phyloP scores from a whole-genome alignment of 495 filamentous ascomycete genomes.

The Copromyces sp. region DNA sequence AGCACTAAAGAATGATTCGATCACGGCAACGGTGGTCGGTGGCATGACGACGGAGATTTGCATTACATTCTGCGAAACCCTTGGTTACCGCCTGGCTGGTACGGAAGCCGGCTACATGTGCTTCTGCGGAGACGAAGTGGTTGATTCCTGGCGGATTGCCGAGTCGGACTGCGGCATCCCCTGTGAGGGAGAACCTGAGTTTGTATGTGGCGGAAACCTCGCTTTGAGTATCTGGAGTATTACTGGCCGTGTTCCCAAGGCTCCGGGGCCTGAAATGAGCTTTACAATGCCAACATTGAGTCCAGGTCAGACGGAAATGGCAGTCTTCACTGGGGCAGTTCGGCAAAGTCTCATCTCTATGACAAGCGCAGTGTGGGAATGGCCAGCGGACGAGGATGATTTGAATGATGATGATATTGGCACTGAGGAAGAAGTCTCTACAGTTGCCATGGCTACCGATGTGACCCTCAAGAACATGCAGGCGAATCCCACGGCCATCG shows the following conservation, averaged over 20 bases:
- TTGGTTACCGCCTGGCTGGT: conserved; percentile 43
- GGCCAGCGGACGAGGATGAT: conserved; percentile 1
- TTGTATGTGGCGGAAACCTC: conserved; percentile 31
- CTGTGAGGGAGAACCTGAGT: conserved; percentile 29
- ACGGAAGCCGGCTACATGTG: conserved; percentile 52
- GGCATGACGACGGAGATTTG: conserved; percentile 43
- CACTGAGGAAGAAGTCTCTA: not conserved
- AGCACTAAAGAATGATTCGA: conserved; percentile 29
- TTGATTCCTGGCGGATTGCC: conserved; percentile 24
- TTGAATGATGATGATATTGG: not conserved
- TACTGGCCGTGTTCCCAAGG: conserved; percentile 16
- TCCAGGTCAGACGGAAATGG: conserved; percentile 11
- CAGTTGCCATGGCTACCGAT: not conserved
- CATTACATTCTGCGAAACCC: conserved; percentile 39
- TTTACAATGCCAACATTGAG: conserved; percentile 9
- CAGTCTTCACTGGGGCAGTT: conserved; percentile 6
- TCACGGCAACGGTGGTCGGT: conserved; percentile 19
- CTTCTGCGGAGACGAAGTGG: conserved; percentile 45
- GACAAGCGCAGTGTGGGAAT: conserved; percentile 12
- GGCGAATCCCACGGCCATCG: not conserved
- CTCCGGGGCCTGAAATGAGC: conserved; percentile 4
- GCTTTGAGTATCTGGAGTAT: conserved; percentile 31
- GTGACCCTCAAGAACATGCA: not conserved
- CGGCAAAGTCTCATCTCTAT: conserved; percentile 11
- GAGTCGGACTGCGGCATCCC: conserved; percentile 29